These are phyloP conservation scores for Erythrophleum fordii DNA, from an alignment of 306 rosid species.

Conservation along the genomic window DNA sequence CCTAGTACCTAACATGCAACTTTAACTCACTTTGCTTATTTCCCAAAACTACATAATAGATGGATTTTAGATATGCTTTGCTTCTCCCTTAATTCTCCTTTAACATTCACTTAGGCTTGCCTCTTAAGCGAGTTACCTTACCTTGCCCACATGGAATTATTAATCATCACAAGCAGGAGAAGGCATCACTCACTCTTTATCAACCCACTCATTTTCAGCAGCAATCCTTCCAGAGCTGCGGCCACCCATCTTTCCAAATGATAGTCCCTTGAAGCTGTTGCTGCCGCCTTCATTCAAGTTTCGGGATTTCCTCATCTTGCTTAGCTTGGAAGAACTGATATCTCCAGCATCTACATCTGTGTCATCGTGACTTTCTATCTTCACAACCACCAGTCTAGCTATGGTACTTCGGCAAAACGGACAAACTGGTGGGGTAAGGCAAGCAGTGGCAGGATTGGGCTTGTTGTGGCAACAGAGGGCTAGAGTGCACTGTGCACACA, in stretches of 20 bases:
- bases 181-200: conserved; percentile 55
- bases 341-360: conserved; percentile 54
- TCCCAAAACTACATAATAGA: conserved; percentile 51
- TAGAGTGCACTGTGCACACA: conserved; percentile 96
- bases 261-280: conserved; percentile 83
- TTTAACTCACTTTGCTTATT: conserved; percentile 56
- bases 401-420: conserved; percentile 95
- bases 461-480: conserved; percentile 95
- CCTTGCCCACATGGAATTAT: conserved; percentile 35
- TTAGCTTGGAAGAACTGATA: conserved; percentile 58
- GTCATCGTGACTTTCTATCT: conserved; percentile 57
- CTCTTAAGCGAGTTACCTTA: conserved; percentile 33
- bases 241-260: conserved; percentile 78
- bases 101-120: conserved; percentile 41
- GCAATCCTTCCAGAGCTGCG: conserved; percentile 73
- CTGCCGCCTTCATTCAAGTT: conserved; percentile 80
- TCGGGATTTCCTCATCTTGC: conserved; percentile 62
- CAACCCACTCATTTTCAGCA: conserved; percentile 70
- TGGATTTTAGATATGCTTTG: conserved; percentile 37
- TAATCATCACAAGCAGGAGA: conserved; percentile 27
- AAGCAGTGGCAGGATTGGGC: conserved; percentile 75
- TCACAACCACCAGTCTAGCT: conserved; percentile 55
- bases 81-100: conserved; percentile 43
- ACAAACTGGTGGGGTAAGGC: conserved; percentile 77
- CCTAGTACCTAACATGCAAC: conserved; percentile 33